Evolutionary conservation across 352 stramenopile genomes (phyloP).

Genomic region (Pythium insidiosum): DNA sequence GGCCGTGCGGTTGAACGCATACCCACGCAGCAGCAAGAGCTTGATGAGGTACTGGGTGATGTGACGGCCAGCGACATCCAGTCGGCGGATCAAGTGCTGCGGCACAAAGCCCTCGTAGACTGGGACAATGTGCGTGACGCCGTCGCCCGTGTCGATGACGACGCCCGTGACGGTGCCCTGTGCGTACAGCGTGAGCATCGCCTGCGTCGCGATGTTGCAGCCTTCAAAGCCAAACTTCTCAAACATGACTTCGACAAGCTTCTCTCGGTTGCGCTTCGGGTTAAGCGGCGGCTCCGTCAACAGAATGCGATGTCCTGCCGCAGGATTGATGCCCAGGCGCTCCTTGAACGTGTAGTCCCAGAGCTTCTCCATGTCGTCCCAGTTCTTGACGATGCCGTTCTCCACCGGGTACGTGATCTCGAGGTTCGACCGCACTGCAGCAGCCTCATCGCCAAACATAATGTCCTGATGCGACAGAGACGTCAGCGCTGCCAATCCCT

Average conservation of each 20-base stretch:
- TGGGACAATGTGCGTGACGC: constrained; percentile 90
- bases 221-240: constrained; percentile 90
- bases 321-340: constrained; percentile 65
- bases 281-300: constrained; percentile 91
- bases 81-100: constrained; percentile 83
- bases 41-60: constrained; percentile 96
- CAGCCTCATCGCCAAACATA: constrained; percentile 93
- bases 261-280: constrained; percentile 87
- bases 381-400: constrained; percentile 96
- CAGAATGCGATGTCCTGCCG: constrained; percentile 78
- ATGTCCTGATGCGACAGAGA: too few relatives aligned
- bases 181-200: constrained; percentile 91
- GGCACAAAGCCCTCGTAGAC: constrained; percentile 89
- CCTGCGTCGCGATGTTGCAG: constrained; percentile 88
- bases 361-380: constrained; percentile 96
- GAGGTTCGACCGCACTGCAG: constrained; percentile 76
- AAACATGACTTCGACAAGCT: constrained; percentile 91
- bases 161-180: constrained; percentile 87
- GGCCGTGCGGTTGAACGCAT: constrained; percentile 88
- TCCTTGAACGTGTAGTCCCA: constrained; percentile 97
- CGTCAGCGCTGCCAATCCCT: too few relatives aligned
- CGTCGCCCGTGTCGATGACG: constrained; percentile 91
- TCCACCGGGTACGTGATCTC: constrained; percentile 90
- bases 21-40: constrained; percentile 86
- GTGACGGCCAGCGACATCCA: constrained; percentile 90